Base-by-base conservation (phyloP, 352 stramenopile species). In the Globisporangium ultimum region DNA sequence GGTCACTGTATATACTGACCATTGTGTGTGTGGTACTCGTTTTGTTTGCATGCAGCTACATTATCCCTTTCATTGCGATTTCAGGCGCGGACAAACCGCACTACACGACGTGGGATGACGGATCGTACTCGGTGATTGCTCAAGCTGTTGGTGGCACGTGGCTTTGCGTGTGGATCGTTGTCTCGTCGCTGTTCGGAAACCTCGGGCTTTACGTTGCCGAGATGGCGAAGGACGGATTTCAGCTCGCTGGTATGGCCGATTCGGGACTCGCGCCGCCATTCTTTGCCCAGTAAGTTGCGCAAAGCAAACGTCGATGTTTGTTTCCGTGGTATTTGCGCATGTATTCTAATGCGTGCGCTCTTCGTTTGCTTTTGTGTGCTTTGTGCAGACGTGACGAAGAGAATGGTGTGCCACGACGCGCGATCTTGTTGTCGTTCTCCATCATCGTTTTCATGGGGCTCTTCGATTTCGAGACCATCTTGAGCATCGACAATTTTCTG, bases 201-300 rank as follows among this genome's bases (percentile, higher is more conserved):
- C 66, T 91, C 22, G 84, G 84, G 17, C 72, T 94, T 17, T 93
- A 93, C 64, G 77, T 90, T 15, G 84, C 84, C 38, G 80, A 94
- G 51, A 90, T 94, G 74, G 76, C 81, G 42, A 91, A 94, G 59
- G 80, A 94, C 61, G 80, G 74, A 14, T 94, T 89, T 41, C 80
- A 91, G 53, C 67, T 94, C 22, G 82, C 80, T 34, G 84, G 84
- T 9, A 94, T 94, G 84, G 80, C 84, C 4, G 78, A 91, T 43
- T 88, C 80, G n/a, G 84, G 84, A 8, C 70, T 94, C 21, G 83
- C 85, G 13, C 84, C 84, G 14, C 78, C 81, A 11, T 89, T 81
- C 61, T 94, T 94, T 55, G 63, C 79, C 14, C 70, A 87, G 82
- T 91, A 80, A 49, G 78, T 74, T 51, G n/a, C 18, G 5, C 5